Base-by-base conservation (phyloP, 257 asterid species). In the Capsicum rhomboideum region DNA sequence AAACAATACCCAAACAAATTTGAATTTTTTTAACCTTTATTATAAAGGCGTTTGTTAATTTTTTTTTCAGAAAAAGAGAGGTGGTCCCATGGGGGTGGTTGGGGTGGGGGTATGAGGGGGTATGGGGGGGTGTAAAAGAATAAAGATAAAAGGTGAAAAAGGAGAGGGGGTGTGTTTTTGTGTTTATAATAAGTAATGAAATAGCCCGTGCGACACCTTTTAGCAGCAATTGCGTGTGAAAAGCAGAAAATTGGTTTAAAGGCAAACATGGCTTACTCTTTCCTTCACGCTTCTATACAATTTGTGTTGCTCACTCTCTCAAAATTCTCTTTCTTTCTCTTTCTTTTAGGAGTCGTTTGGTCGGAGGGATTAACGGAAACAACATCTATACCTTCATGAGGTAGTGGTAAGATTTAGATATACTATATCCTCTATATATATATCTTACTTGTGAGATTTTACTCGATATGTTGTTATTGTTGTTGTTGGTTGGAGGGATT, bases 171-270 rank as follows among this genome's bases (percentile, higher is more conserved):
- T 4, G 26, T 4, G 23, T 34, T n/a, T n/a, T n/a, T n/a, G n/a
- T n/a, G n/a, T n/a, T n/a, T 67, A 18, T 67, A 67, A 67, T 67
- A 61, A 82, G 85, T 85, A 78, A 34, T 34, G 40, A 87, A 87
- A 90, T 90, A 89, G 90, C 85, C 88, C 92, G 88, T 87, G 91
- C 84, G 46, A 81, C 42, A 85, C 86, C 91, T 87, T 89, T 88
- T 75, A 8, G 84, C 87, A 83, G 86, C 86, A 78, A 81, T 88
- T 90, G 91, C 92, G 97, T 88, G 91, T 90, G 88, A 90, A 93
- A 91, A 89, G 93, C 84, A 50, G 86, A 89, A 87, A 83, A 37
- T 85, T 88, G 86, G 92, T 90, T 89, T 84, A 87, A 91, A 81
- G 92, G 89, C 83, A 82, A 90, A 88, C 87, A 86, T 72, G 74